Evolutionary conservation across 2,329 filamentous ascomycete genomes (phyloP), one percentile per base, ranked within the genome.

Genomic region (Sporothrix sp.): DNA sequence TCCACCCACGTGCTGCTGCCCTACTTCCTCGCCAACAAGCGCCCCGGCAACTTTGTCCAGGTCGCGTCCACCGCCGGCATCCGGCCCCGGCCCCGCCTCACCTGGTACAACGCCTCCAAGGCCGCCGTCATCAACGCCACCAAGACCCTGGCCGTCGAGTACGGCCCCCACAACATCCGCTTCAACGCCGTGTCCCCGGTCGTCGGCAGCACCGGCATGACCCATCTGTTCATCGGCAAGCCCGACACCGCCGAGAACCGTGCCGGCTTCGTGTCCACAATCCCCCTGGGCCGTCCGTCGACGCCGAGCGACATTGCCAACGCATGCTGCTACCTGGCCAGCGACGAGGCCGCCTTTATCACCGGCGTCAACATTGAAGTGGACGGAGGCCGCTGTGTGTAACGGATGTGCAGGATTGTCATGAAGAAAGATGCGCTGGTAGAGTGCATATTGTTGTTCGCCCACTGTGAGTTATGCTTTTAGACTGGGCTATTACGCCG

Each of bases 171-270:
- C 50, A 75, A 85, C 57, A 86, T 90, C 56, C 76, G 84, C 0
- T 82, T 89, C 59, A 87, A 87, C 56, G 75, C 78, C 2, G 78
- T 89, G 13, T 85, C 81, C 42, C 84, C 84, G 0, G 73, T 87
- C 0, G 70, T 87, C 1, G 81, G 78, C 1, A 78, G 73, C 14
- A 88, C 84, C 0, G 81, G 78, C 23, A 68, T 66, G 61, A 71
- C 68, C 2, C 66, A 70, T 56, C 52, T 69, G 3, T 84, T 84
- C 57, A 69, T 79, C 0, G 78, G 79, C 2, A 78, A 82, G 56
- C 71, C 79, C 13, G 76, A 82, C 49, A 85, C 80, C 0, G 72
- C 75, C 0, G 78, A 82, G 59, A 81, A 81, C 55, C 68, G 76
- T 39, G 71, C 74, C 54, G 70, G 67, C 2, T 76, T 81, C 55